These are phyloP conservation scores for Begonia masoniana DNA, from an alignment of 306 rosid genomes.

Conservation along the genomic window DNA sequence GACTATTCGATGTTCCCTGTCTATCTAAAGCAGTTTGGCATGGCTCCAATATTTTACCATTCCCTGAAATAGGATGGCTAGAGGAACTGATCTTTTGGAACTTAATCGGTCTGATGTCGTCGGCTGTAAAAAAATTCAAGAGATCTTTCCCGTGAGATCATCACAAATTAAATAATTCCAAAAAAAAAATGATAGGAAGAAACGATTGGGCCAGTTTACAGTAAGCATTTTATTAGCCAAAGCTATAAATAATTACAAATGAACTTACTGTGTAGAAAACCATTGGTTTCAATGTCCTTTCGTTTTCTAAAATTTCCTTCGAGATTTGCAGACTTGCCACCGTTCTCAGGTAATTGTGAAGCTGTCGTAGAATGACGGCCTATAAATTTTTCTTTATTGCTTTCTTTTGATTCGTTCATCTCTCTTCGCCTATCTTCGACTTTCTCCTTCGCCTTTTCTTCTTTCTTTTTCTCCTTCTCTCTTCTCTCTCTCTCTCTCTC, in stretches of 20 bases:
- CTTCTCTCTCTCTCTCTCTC: slow-evolving; percentile 51
- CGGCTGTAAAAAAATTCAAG: slow-evolving; percentile 51
- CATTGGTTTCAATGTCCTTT: slow-evolving; percentile 66
- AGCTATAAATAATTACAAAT: slow-evolving; percentile 18
- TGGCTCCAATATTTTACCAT: slow-evolving; percentile 60
- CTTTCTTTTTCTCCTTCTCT: slow-evolving; percentile 43
- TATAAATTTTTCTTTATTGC: slow-evolving; percentile 25
- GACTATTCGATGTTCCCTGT: slow-evolving; percentile 22
- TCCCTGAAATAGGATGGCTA: slow-evolving; percentile 30
- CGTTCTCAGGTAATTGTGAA: slow-evolving; percentile 26
- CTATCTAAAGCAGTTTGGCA: slow-evolving; percentile 37
- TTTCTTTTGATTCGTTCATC: slow-evolving; percentile 36
- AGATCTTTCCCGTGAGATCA: slow-evolving; percentile 23
- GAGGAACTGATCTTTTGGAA: slow-evolving; percentile 22
- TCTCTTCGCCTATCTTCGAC: slow-evolving; percentile 14
- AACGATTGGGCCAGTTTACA: not conserved
- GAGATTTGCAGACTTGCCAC: slow-evolving; percentile 23
- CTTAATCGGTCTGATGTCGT: slow-evolving; percentile 58
- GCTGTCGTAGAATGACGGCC: slow-evolving; percentile 23
- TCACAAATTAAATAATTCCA: slow-evolving; percentile 17
- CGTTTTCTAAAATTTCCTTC: slow-evolving; percentile 60
- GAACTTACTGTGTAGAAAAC: slow-evolving; percentile 78
- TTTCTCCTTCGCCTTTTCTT: slow-evolving; percentile 23
- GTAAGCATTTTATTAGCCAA: no score
- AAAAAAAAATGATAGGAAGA: slow-evolving; percentile 10